Conservation (phyloP, 2,329 filamentous ascomycete species). For the Paracamarosporium sp. region DNA sequence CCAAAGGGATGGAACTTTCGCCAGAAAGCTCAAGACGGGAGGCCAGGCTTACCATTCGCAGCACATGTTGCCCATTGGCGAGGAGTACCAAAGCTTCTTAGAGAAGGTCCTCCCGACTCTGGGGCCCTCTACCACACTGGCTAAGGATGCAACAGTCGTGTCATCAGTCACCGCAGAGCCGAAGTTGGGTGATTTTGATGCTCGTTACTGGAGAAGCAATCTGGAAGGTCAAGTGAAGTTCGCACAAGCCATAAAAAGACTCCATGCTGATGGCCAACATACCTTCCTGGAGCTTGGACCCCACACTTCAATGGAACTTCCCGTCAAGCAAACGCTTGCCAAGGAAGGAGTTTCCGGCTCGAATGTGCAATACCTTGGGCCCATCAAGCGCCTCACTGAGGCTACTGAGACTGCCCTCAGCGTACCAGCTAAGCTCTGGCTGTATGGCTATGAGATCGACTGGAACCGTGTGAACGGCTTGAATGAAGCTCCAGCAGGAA, state of each 20-base stretch:
- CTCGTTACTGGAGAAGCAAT: conserved; percentile 26
- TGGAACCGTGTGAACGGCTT: neutral
- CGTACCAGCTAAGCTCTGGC: neutral
- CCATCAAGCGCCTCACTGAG: conserved; percentile 23
- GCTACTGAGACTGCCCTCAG: neutral
- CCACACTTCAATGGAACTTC: conserved; percentile 32
- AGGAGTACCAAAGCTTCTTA: conserved; percentile 12
- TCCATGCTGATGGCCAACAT: conserved; percentile 1
- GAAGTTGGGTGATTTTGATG: neutral
- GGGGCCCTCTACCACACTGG: conserved; percentile 15
- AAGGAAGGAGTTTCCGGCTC: conserved; percentile 15
- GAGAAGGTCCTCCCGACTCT: neutral
- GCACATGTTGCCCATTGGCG: conserved; percentile 27
- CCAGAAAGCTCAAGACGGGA: conserved; percentile 19
- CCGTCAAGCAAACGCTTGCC: conserved; percentile 32
- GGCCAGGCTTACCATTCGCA: conserved; percentile 36
- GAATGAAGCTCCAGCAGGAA: neutral
- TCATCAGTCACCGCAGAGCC: neutral
- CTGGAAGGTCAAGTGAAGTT: conserved; percentile 27
- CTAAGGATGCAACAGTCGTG: neutral
- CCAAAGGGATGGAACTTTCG: conserved; percentile 14
- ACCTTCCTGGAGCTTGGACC: conserved; percentile 11
- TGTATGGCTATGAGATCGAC: neutral
- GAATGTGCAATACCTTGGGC: conserved; percentile 18
- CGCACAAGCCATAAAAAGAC: conserved; percentile 1